Percentiles rank a stretch among this genome's conserved stretches.
Conservation (phyloP, 2,329 filamentous ascomycete species). For the Arthrobotrys iridis region DNA sequence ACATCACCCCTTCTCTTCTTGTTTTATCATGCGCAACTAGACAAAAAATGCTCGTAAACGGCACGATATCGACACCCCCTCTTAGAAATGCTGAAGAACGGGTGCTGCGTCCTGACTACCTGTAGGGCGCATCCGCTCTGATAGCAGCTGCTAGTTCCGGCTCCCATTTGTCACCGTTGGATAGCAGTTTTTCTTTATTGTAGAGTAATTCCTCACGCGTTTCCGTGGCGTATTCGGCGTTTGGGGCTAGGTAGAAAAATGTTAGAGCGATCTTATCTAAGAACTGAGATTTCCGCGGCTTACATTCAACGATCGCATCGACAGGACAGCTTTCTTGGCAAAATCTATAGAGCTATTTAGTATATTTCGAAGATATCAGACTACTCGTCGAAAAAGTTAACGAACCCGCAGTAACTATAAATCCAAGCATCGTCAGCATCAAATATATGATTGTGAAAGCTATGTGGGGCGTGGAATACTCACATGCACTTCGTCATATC, state of each 20-base stretch:
- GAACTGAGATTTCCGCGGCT: slow-evolving; percentile 56
- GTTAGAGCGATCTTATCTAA: slow-evolving; percentile 57
- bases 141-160: slow-evolving; percentile 92
- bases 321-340: slow-evolving; percentile 99
- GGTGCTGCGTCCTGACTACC: slow-evolving; percentile 66
- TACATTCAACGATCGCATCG: slow-evolving; percentile 85
- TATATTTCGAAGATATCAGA: neutral
- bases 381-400: neutral
- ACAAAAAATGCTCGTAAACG: slow-evolving; percentile 38
- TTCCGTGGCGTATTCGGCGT: slow-evolving; percentile 79
- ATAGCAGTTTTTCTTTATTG: slow-evolving; percentile 93
- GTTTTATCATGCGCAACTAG: slow-evolving; percentile 59
- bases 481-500: slow-evolving; percentile 99
- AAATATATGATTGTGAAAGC: neutral
- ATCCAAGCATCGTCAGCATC: slow-evolving; percentile 1
- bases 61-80: neutral
- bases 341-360: slow-evolving; percentile 61
- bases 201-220: slow-evolving; percentile 93
- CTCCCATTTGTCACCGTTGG: slow-evolving; percentile 96
- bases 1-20: slow-evolving; percentile 59
- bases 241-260: slow-evolving; percentile 67
- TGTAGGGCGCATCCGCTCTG: slow-evolving; percentile 90
- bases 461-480: slow-evolving; percentile 5
- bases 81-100: neutral
- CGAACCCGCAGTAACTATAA: slow-evolving; percentile 44